phyloP scores from a whole-genome alignment of 2,329 filamentous ascomycete species.

The Hyphodiscus sp. region DNA sequence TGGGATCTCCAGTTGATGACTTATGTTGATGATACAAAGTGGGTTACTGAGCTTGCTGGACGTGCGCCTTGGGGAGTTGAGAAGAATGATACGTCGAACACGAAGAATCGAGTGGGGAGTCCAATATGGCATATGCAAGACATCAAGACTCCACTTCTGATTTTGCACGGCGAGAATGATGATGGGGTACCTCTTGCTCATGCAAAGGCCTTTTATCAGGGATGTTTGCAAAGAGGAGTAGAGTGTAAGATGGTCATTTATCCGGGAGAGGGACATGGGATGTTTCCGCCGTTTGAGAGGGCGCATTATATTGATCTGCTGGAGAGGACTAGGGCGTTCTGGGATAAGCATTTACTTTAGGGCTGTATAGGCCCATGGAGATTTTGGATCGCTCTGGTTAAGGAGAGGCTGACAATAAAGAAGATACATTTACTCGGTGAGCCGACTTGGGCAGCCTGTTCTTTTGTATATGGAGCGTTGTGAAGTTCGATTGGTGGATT shows the following conservation, averaged over 20 bases:
- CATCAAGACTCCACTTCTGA: slow-evolving; percentile 24
- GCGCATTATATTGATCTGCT: neutral
- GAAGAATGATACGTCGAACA: slow-evolving; percentile 8
- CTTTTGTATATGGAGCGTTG: too few relatives aligned
- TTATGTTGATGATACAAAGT: slow-evolving; percentile 22
- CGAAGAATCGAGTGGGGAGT: slow-evolving; percentile 16
- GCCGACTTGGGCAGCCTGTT: too few relatives aligned
- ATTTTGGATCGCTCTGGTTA: too few relatives aligned
- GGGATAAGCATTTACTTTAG: neutral
- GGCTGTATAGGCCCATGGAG: too few relatives aligned
- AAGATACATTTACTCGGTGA: too few relatives aligned
- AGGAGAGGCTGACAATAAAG: too few relatives aligned
- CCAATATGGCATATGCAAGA: slow-evolving; percentile 24
- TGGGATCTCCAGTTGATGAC: slow-evolving; percentile 32
- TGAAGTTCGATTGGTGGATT: too few relatives aligned
- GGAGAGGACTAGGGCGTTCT: neutral
- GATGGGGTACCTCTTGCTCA: neutral
- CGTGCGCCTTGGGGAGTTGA: slow-evolving; percentile 22
- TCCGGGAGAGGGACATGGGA: neutral
- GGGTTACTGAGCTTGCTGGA: slow-evolving; percentile 23
- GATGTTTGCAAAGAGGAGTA: neutral
- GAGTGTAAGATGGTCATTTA: neutral
- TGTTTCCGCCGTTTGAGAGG: neutral
- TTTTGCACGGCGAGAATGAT: neutral
- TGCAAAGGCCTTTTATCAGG: neutral